Percentiles rank a stretch among this genome's conserved stretches.
phyloP scores from a whole-genome alignment of 1,284 basidiomycete species.

The Anthracocystis setariae region DNA sequence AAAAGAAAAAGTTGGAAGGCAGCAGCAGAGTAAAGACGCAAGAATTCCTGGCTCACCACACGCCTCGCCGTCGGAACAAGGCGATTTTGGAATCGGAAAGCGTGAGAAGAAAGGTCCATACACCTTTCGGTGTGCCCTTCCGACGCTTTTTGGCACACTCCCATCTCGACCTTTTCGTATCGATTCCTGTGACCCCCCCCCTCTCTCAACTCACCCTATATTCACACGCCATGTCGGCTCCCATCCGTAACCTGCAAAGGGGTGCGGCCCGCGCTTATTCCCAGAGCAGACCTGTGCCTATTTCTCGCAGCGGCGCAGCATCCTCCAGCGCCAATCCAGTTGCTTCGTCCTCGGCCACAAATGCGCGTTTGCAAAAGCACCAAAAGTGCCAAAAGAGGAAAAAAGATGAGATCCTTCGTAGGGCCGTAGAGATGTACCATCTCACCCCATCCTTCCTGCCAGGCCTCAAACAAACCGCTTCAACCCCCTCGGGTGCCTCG shows the following conservation, averaged over 20 bases:
- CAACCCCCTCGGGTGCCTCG: slow-evolving; percentile 11
- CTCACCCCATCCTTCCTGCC: slow-evolving; percentile 61
- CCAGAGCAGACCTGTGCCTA: slow-evolving; percentile 15
- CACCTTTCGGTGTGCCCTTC: background rate
- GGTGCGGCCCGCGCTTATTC: slow-evolving; percentile 31
- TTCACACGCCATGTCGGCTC: slow-evolving; percentile 44
- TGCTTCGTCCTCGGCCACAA: slow-evolving; percentile 24
- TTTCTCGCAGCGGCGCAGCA: slow-evolving; percentile 12
- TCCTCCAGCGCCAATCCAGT: slow-evolving; percentile 33
- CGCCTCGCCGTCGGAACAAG: slow-evolving; percentile 1
- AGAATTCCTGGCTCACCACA: background rate
- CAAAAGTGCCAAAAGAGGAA: slow-evolving; percentile 25
- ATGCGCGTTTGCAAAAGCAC: slow-evolving; percentile 18
- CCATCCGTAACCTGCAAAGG: slow-evolving; percentile 38
- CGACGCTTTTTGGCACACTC: background rate
- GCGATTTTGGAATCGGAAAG: slow-evolving; percentile 8
- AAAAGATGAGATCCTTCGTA: slow-evolving; percentile 55
- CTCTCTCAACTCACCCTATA: too few species aligned
- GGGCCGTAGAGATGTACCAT: slow-evolving; percentile 65
- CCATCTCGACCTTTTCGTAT: background rate
- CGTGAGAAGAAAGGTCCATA: background rate
- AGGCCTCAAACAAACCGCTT: slow-evolving; percentile 21
- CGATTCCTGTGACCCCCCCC: background rate
- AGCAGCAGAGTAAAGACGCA: background rate
- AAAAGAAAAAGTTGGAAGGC: too few species aligned